phyloP scores from a whole-genome alignment of 768 basidiomycete genomes.

The Cystobasidium onofrii region DNA sequence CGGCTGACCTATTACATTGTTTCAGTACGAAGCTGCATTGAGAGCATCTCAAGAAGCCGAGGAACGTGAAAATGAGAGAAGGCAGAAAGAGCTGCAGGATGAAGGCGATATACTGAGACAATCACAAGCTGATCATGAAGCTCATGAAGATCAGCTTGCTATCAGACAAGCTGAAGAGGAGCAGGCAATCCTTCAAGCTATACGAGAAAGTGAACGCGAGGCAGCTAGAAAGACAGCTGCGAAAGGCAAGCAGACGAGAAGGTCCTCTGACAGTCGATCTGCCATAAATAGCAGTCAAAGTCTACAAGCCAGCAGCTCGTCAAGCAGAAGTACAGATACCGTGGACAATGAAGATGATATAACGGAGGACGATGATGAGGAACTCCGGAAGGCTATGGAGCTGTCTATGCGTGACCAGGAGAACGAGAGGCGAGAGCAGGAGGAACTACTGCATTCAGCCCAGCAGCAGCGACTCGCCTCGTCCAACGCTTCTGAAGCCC shows the following conservation, averaged over 20 bases:
- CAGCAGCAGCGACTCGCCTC: background rate
- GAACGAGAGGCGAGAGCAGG: background rate
- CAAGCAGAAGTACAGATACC: background rate
- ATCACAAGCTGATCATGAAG: background rate
- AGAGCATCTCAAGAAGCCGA: slow-evolving; percentile 15
- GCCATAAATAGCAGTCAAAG: background rate
- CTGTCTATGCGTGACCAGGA: slow-evolving; percentile 1
- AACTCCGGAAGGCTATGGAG: slow-evolving; percentile 13
- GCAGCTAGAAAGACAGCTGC: background rate
- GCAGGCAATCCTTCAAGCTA: slow-evolving; percentile 5
- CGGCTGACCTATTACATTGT: background rate
- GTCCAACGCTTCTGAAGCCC: background rate
- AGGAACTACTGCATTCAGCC: background rate
- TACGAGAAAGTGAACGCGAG: background rate
- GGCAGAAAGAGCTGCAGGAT: background rate
- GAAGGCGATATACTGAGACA: background rate
- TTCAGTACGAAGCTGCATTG: background rate
- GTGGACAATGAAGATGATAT: background rate
- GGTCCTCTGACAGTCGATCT: background rate
- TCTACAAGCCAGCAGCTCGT: background rate
- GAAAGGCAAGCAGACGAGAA: slow-evolving; percentile 17
- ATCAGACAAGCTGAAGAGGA: slow-evolving; percentile 11
- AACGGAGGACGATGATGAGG: slow-evolving; percentile 13
- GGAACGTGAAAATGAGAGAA: background rate
- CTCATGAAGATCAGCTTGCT: background rate